Conservation (phyloP, 176 grass and related monocot species). For the Alopecurus myosuroides region DNA sequence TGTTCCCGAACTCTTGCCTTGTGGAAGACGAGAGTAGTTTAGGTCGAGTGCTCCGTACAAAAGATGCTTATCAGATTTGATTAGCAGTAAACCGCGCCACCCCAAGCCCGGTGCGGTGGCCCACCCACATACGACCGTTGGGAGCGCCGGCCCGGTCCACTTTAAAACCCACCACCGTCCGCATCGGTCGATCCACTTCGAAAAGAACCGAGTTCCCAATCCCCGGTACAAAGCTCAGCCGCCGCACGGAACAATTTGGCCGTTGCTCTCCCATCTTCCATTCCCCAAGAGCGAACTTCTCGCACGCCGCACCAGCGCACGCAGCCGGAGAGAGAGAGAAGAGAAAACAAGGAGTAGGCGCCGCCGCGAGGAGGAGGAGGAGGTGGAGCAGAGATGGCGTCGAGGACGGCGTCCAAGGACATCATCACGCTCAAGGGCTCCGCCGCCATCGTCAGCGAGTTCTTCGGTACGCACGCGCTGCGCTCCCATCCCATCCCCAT, state of each 20-base stretch:
- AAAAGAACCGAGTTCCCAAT: constrained; percentile 6
- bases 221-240: background rate
- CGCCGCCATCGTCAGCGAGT: constrained; percentile 96
- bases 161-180: constrained; percentile 12
- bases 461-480: constrained; percentile 67
- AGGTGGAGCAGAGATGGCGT: constrained; percentile 47
- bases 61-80: too few species aligned
- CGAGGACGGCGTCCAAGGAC: constrained; percentile 88
- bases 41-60: too few species aligned
- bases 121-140: constrained; percentile 47
- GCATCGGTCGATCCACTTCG: constrained; percentile 4
- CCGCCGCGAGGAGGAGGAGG: background rate
- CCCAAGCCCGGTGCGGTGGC: constrained; percentile 13
- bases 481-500: background rate
- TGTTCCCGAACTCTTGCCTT: too few species aligned
- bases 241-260: constrained; percentile 11
- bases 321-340: background rate
- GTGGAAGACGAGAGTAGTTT: too few species aligned
- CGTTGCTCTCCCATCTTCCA: constrained; percentile 11
- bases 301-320: background rate
- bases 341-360: background rate
- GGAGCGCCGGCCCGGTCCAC: constrained; percentile 28
- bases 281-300: background rate
- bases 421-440: constrained; percentile 98
- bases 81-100: background rate